Percentiles rank a stretch among this genome's conserved stretches.
Conservation (phyloP, 2,329 filamentous ascomycete species). For the Botryotinia convoluta region DNA sequence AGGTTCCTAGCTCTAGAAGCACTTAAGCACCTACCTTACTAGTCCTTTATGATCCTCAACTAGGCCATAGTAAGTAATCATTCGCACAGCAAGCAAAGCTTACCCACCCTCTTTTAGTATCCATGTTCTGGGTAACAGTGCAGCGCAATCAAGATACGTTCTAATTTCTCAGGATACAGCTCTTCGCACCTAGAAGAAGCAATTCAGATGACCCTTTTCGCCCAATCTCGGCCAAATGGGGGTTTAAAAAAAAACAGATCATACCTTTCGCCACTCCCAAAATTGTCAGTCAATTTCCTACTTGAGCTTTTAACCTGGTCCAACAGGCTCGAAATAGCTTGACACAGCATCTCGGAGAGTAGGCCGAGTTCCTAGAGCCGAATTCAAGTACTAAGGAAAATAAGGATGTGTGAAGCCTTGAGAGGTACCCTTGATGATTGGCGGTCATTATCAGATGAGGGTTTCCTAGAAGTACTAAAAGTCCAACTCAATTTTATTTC, state of each 20-base stretch:
- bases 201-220: conserved; percentile 13
- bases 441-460: conserved; percentile 2
- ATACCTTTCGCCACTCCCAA: background rate
- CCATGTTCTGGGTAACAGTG: background rate
- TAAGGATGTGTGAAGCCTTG: background rate
- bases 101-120: conserved; percentile 1
- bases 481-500: conserved; percentile 11
- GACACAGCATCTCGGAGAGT: conserved; percentile 5
- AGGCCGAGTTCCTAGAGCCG: conserved; percentile 14
- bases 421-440: conserved; percentile 2
- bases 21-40: background rate
- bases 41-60: background rate
- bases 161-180: background rate
- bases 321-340: conserved; percentile 1
- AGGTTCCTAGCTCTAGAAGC: conserved; percentile 21
- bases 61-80: background rate
- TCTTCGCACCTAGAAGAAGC: conserved; percentile 8
- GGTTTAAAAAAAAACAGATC: background rate
- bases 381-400: background rate
- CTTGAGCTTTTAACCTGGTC: background rate
- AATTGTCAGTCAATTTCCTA: conserved; percentile 16
- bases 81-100: conserved; percentile 2
- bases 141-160: conserved; percentile 6
- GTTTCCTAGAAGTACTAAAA: background rate
- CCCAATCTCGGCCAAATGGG: conserved; percentile 4